Percentiles rank a stretch among this genome's conserved stretches.
phyloP scores from a whole-genome alignment of 495 filamentous ascomycete genomes.

The Penicillium pulvis region DNA sequence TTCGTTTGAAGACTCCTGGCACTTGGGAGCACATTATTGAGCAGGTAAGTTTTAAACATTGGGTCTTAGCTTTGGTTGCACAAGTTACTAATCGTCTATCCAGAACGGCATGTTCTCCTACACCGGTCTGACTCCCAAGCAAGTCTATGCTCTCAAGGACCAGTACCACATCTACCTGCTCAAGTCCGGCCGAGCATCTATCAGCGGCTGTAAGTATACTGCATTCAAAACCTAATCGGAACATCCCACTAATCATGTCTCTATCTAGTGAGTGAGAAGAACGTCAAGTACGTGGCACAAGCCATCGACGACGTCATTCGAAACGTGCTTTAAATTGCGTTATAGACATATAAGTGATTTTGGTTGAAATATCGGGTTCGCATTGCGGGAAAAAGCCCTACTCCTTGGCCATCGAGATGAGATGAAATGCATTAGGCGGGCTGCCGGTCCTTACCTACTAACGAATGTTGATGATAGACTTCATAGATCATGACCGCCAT shows the following conservation, averaged over 20 bases:
- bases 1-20: slow-evolving; percentile 46
- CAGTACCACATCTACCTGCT: slow-evolving; percentile 54
- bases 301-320: slow-evolving; percentile 50
- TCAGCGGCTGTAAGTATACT: slow-evolving; percentile 47
- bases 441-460: slow-evolving; percentile 10
- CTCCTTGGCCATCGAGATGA: not conserved
- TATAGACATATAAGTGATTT: slow-evolving; percentile 2
- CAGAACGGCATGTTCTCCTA: slow-evolving; percentile 58
- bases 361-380: slow-evolving; percentile 1
- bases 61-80: not conserved
- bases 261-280: slow-evolving; percentile 53
- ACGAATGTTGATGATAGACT: slow-evolving; percentile 33
- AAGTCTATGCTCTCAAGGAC: slow-evolving; percentile 48
- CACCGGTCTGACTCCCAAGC: slow-evolving; percentile 48
- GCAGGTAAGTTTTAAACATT: slow-evolving; percentile 32
- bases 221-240: not conserved
- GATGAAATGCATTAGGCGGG: slow-evolving; percentile 20
- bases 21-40: slow-evolving; percentile 53
- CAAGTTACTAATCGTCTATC: slow-evolving; percentile 12
- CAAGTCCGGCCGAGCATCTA: slow-evolving; percentile 49
- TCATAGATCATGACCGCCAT: slow-evolving; percentile 18
- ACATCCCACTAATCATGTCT: slow-evolving; percentile 3
- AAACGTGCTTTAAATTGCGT: slow-evolving; percentile 35
- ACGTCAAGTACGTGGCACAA: slow-evolving; percentile 51
- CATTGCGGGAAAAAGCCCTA: slow-evolving; percentile 4